Evolutionary conservation across 2,329 filamentous ascomycete genomes (phyloP).

Genomic region (Ophiocordyceps unilateralis): DNA sequence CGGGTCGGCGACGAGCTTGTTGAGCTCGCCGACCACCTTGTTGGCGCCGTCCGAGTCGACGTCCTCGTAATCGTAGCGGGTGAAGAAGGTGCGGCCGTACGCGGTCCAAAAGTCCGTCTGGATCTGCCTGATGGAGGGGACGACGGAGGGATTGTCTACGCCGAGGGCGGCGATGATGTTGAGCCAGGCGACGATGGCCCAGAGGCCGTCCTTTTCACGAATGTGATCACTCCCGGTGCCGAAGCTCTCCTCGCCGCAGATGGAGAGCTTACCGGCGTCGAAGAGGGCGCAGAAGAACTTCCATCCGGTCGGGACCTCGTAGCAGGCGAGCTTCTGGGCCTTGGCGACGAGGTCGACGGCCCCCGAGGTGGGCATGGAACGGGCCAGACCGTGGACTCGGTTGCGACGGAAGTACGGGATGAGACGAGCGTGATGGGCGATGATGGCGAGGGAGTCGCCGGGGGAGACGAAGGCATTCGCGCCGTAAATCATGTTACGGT

Average conservation of each 20-base stretch:
- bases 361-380: conserved; percentile 93
- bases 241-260: conserved; percentile 97
- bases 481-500: conserved; percentile 99
- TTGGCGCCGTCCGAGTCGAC: conserved; percentile 81
- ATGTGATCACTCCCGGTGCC: conserved; percentile 98
- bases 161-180: conserved; percentile 96
- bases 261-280: conserved; percentile 88
- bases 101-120: conserved; percentile 94
- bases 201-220: conserved; percentile 95
- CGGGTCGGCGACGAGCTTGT: conserved; percentile 56
- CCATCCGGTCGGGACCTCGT: conserved; percentile 97
- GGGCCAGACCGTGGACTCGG: conserved; percentile 84
- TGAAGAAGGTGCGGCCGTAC: conserved; percentile 98
- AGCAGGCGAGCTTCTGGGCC: conserved; percentile 77
- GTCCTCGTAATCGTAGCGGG: conserved; percentile 94
- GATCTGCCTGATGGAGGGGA: conserved; percentile 86
- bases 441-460: conserved; percentile 93
- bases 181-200: conserved; percentile 93
- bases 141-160: conserved; percentile 59
- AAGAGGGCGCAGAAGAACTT: conserved; percentile 98
- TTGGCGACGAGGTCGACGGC: conserved; percentile 93
- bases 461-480: conserved; percentile 93
- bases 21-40: conserved; percentile 72
- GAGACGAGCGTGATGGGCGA: conserved; percentile 86
- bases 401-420: conserved; percentile 99